Percentiles rank a stretch among this genome's conserved stretches.
phyloP scores from a whole-genome alignment of 805 yeast genomes.

The Sugiyamaella boreocaroliniensis region DNA sequence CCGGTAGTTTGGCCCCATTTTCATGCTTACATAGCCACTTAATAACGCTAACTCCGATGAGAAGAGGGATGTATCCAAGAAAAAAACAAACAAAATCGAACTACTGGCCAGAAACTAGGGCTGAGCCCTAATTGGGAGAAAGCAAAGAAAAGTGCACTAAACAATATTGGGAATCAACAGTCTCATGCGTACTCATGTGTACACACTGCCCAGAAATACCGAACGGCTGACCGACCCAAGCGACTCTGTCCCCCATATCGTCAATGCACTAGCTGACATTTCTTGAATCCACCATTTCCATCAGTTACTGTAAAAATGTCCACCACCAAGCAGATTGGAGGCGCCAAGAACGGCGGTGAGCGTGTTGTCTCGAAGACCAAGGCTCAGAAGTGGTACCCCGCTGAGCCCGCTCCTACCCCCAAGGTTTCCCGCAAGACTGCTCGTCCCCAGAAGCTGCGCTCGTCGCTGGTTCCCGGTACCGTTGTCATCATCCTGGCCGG shows the following conservation, averaged over 20 bases:
- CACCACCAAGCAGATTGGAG: conserved; percentile 30
- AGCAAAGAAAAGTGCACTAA: too few species aligned
- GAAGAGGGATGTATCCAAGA: too few species aligned
- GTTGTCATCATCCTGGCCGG: conserved; percentile 97
- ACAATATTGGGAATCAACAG: too few species aligned
- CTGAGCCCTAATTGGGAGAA: too few species aligned
- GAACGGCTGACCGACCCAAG: too few species aligned
- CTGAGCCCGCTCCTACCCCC: conserved; percentile 76
- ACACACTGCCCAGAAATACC: too few species aligned
- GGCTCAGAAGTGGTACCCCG: conserved; percentile 79
- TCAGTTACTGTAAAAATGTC: conserved; percentile 26
- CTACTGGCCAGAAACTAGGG: too few species aligned
- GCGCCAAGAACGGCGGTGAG: conserved; percentile 34
- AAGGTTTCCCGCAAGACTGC: conserved; percentile 85
- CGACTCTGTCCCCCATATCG: not conserved
- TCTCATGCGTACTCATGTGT: too few species aligned
- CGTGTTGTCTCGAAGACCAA: conserved; percentile 32
- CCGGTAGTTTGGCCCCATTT: too few species aligned
- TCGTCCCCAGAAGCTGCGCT: conserved; percentile 92
- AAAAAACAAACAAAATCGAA: too few species aligned
- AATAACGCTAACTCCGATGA: too few species aligned
- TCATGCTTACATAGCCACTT: too few species aligned
- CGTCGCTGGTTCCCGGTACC: conserved; percentile 96
- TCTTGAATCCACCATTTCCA: not conserved
- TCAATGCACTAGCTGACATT: not conserved